These are phyloP conservation scores for Pilatotrama ljubarskyi DNA, from an alignment of 768 basidiomycete genomes.

Conservation along the genomic window DNA sequence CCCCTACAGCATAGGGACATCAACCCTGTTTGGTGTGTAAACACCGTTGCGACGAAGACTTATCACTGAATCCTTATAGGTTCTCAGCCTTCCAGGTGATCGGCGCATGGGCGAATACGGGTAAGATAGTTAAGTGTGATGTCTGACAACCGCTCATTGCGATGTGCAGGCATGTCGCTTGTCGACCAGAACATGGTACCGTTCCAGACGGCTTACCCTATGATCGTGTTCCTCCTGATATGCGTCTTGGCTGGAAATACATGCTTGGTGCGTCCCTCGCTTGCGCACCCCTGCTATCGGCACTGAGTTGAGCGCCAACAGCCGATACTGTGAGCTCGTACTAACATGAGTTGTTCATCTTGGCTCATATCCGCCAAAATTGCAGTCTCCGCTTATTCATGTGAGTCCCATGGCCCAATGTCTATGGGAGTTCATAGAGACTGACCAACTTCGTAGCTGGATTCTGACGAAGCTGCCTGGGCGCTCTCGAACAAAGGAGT, in stretches of 20 bases:
- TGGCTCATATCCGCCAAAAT: neutral
- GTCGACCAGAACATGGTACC: constrained; percentile 54
- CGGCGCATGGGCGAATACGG: constrained; percentile 53
- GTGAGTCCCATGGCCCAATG: constrained; percentile 48
- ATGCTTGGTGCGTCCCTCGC: constrained; percentile 44
- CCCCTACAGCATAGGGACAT: constrained; percentile 41
- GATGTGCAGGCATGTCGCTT: constrained; percentile 37
- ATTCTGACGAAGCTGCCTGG: constrained; percentile 55
- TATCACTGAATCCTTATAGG: constrained; percentile 27
- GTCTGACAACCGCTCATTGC: neutral
- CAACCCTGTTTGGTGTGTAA: constrained; percentile 41
- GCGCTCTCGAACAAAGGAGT: constrained; percentile 65
- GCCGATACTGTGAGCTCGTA: constrained; percentile 80
- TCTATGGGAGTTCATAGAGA: constrained; percentile 27
- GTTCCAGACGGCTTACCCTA: constrained; percentile 48
- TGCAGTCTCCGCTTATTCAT: constrained; percentile 77
- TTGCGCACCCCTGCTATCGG: neutral
- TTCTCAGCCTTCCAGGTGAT: constrained; percentile 49
- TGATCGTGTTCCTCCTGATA: constrained; percentile 44
- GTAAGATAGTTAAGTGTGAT: constrained; percentile 20
- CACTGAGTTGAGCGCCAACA: constrained; percentile 28
- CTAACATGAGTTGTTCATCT: neutral
- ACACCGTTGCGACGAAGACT: neutral
- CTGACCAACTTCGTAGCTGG: constrained; percentile 59
- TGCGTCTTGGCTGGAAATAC: constrained; percentile 58